Conservation (phyloP, 306 rosid species). For the Sicyos baderoa region DNA sequence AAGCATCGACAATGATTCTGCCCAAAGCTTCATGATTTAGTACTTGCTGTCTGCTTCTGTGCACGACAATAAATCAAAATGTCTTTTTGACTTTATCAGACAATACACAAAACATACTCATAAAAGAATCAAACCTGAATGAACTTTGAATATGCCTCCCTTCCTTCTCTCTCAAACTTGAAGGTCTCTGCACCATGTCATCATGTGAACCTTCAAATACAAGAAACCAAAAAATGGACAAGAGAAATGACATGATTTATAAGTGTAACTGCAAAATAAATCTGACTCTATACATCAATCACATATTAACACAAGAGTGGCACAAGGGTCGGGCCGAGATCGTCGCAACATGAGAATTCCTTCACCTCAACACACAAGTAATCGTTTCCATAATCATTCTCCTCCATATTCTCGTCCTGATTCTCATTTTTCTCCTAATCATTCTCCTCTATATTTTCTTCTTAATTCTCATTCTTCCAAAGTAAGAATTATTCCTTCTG, state of each 20-base stretch:
- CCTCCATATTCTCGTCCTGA: too few relatives aligned
- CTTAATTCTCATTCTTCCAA: too few relatives aligned
- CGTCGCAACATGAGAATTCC: not conserved
- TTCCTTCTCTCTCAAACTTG: not conserved
- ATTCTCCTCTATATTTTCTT: too few relatives aligned
- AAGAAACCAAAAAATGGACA: not conserved
- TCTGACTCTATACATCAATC: not conserved
- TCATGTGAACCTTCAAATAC: not conserved
- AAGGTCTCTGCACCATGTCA: not conserved
- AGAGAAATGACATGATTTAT: not conserved
- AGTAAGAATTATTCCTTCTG: not conserved
- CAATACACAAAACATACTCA: constrained; percentile 11
- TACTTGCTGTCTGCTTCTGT: constrained; percentile 20
- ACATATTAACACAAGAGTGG: not conserved
- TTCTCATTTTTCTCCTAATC: too few relatives aligned
- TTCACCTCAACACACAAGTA: too few relatives aligned
- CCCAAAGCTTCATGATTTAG: constrained; percentile 8
- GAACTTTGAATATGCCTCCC: constrained; percentile 5
- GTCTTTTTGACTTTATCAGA: constrained; percentile 7
- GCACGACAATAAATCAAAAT: constrained; percentile 15
- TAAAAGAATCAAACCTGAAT: constrained; percentile 13
- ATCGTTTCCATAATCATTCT: too few relatives aligned
- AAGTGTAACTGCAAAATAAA: not conserved
- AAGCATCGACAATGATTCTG: constrained; percentile 9
- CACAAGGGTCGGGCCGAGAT: not conserved